Evolutionary conservation across 331 rosid species (phyloP).

Genomic region (Quercus lobata): DNA sequence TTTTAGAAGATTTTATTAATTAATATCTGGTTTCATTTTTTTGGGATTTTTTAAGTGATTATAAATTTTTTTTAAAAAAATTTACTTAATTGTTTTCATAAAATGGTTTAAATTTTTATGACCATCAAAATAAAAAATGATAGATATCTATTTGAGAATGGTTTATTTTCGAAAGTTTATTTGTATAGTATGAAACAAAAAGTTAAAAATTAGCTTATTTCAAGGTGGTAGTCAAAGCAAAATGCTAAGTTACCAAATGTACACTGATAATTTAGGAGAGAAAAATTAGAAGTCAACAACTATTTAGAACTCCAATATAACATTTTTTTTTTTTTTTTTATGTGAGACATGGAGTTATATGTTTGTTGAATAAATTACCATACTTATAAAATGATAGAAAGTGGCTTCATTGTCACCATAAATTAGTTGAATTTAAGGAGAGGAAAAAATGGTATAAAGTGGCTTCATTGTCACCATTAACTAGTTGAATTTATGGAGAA

Average conservation of each 20-base stretch:
- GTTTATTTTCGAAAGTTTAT: no score
- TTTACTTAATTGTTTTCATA: neutral
- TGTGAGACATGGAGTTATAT: no score
- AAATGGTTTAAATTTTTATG: neutral
- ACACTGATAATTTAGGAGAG: no score
- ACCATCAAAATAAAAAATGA: no score
- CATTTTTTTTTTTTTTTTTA: no score
- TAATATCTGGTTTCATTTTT: neutral
- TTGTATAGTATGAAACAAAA: accelerated
- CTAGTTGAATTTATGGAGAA: neutral
- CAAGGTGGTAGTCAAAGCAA: accelerated
- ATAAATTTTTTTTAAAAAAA: neutral
- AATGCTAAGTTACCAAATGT: no score
- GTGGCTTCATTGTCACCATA: no score
- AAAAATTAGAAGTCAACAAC: no score
- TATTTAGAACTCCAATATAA: no score
- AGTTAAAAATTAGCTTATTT: accelerated
- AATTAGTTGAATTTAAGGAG: neutral
- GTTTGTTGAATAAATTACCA: no score
- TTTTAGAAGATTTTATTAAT: neutral
- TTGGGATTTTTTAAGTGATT: neutral
- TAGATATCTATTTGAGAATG: no score
- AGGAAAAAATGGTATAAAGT: neutral
- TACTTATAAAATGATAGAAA: no score
- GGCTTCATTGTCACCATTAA: neutral